These are phyloP conservation scores for Boletus insuetus DNA, from an alignment of 768 basidiomycete genomes.

Conservation along the genomic window DNA sequence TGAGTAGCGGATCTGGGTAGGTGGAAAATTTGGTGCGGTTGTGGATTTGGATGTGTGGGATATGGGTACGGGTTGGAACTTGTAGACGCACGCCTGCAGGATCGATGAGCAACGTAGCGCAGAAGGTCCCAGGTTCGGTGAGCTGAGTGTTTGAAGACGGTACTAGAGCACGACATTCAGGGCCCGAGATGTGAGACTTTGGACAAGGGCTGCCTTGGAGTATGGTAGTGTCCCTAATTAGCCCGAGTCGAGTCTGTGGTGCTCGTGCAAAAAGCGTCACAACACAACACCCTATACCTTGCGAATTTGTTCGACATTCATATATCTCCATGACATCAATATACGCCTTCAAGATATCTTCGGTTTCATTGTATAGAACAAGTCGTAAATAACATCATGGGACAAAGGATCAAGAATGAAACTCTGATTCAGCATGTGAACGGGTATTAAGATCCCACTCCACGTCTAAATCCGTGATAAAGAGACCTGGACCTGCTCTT, in stretches of 20 bases:
- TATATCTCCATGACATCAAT: background rate
- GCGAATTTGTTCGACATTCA: background rate
- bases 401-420: background rate
- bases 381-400: background rate
- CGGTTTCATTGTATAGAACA: background rate
- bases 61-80: slow-evolving; percentile 45
- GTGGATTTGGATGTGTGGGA: slow-evolving; percentile 48
- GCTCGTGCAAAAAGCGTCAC: no score
- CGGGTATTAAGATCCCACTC: no score
- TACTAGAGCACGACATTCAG: slow-evolving; percentile 5
- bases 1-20: slow-evolving; percentile 51
- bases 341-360: no score
- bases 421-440: no score
- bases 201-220: no score
- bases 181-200: background rate
- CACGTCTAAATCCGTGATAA: no score
- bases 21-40: slow-evolving; percentile 64
- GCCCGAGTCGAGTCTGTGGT: background rate
- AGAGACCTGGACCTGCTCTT: no score
- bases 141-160: slow-evolving; percentile 1
- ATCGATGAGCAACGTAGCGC: background rate
- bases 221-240: background rate
- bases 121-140: slow-evolving; percentile 6
- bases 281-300: background rate
- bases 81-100: slow-evolving; percentile 18